phyloP scores from a whole-genome alignment of 2,329 filamentous ascomycete species.

The Davidsoniella virescens region DNA sequence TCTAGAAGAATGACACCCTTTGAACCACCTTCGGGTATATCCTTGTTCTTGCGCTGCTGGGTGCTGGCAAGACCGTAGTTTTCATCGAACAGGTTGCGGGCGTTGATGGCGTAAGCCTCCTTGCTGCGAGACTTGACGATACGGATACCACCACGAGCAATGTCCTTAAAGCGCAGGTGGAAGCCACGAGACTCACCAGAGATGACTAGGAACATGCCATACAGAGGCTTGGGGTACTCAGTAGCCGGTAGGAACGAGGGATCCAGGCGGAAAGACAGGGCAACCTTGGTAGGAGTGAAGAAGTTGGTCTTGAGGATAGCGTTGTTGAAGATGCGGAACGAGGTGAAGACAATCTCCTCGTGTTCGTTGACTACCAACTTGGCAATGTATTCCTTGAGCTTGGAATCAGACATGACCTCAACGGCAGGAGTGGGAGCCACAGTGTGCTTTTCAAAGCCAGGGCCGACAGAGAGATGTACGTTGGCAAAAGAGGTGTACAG shows the following conservation, averaged over 20 bases:
- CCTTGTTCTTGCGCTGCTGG: conserved; percentile 99
- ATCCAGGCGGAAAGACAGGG: conserved; percentile 87
- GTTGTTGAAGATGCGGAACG: conserved; percentile 90
- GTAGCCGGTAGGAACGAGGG: conserved; percentile 74
- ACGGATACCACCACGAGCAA: conserved; percentile 89
- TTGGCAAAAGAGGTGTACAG: conserved; percentile 86
- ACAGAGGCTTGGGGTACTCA: conserved; percentile 86
- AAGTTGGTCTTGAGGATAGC: conserved; percentile 95
- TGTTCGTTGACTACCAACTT: conserved; percentile 81
- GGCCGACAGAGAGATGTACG: conserved; percentile 50
- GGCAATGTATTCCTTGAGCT: conserved; percentile 58
- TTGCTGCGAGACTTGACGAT: conserved; percentile 97
- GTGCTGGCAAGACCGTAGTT: conserved; percentile 98
- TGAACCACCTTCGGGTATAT: conserved; percentile 93
- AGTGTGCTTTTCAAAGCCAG: conserved; percentile 32
- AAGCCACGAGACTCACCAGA: conserved; percentile 93
- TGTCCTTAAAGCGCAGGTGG: conserved; percentile 93
- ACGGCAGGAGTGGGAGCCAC: conserved; percentile 36
- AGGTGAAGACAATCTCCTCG: conserved; percentile 94
- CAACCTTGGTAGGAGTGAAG: conserved; percentile 92
- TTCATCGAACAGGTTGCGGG: conserved; percentile 90
- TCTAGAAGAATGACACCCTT: conserved; percentile 96
- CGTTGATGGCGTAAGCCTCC: conserved; percentile 92
- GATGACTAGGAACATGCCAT: conserved; percentile 98
- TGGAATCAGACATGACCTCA: conserved; percentile 58